Conservation (phyloP, 192 early-diverging fungal genomes). For the Coemansia brasiliensis region DNA sequence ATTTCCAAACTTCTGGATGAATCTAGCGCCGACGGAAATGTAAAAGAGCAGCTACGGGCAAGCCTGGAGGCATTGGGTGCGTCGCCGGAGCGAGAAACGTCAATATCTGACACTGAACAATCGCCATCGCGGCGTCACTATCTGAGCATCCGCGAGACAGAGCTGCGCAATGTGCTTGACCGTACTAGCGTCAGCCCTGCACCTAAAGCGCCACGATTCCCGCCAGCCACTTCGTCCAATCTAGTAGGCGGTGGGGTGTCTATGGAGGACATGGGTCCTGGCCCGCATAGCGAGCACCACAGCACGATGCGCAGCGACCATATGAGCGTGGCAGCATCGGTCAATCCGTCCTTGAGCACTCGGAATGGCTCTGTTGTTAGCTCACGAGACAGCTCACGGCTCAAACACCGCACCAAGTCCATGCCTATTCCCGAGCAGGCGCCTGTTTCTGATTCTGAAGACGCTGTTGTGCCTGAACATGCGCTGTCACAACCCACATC, state of each 20-base stretch:
- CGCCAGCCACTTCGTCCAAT: constrained; percentile 8
- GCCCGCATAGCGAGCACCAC: constrained; percentile 14
- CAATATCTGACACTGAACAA: constrained; percentile 42
- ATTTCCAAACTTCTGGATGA: constrained; percentile 38
- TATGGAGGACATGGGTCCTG: constrained; percentile 27
- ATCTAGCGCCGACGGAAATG: constrained; percentile 29
- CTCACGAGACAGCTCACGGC: background rate
- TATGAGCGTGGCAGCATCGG: constrained; percentile 37
- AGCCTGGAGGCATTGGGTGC: constrained; percentile 38
- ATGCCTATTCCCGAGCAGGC: constrained; percentile 8
- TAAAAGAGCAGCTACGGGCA: constrained; percentile 53
- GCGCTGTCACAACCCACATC: constrained; percentile 1
- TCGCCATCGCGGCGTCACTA: constrained; percentile 37
- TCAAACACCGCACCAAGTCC: constrained; percentile 12
- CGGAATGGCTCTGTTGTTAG: background rate
- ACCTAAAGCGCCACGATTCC: constrained; percentile 28
- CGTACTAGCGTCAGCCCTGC: constrained; percentile 47
- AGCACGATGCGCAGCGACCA: constrained; percentile 39
- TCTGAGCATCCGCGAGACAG: constrained; percentile 48
- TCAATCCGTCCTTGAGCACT: constrained; percentile 37
- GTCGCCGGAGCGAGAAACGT: constrained; percentile 14
- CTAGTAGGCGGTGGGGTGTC: constrained; percentile 51
- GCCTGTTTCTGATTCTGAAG: background rate
- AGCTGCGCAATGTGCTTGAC: constrained; percentile 48
- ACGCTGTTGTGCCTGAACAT: background rate